These are phyloP conservation scores for Macadamia integrifolia DNA, from an alignment of 164 flowering plant species.

Conservation along the genomic window DNA sequence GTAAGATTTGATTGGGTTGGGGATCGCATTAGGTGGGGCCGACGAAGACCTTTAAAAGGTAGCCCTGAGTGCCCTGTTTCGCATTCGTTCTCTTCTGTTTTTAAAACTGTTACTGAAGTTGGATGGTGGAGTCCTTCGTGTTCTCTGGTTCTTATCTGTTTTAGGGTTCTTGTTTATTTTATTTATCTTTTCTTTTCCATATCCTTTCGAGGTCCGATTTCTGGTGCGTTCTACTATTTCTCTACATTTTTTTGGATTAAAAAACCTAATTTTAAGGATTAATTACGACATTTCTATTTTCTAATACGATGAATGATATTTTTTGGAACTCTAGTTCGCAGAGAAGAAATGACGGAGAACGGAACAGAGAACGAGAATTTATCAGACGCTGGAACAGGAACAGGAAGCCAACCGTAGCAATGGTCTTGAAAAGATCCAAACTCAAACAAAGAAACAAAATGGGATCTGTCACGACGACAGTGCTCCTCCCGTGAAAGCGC, in stretches of 20 bases:
- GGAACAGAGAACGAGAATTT: slow-evolving; percentile 30
- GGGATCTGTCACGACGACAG: slow-evolving; percentile 67
- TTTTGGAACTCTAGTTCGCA: neutral
- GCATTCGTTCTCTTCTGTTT: slow-evolving; percentile 5
- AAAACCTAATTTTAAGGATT: too few relatives aligned
- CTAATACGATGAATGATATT: too few relatives aligned
- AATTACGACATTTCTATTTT: too few relatives aligned
- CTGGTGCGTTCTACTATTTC: slow-evolving; percentile 4
- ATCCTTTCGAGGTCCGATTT: slow-evolving; percentile 7
- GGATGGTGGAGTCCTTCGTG: slow-evolving; percentile 20
- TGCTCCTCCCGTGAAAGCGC: slow-evolving; percentile 53
- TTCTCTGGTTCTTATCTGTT: slow-evolving; percentile 8
- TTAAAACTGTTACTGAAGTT: slow-evolving; percentile 7
- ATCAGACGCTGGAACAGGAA: slow-evolving; percentile 13
- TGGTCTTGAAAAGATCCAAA: slow-evolving; percentile 40
- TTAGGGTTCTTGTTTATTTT: neutral
- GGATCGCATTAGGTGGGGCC: slow-evolving; percentile 13
- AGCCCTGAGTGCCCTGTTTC: neutral
- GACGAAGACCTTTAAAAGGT: slow-evolving; percentile 17
- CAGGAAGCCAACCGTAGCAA: slow-evolving; percentile 16
- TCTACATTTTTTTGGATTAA: too few relatives aligned
- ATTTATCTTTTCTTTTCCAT: neutral
- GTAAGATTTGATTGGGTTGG: slow-evolving; percentile 7
- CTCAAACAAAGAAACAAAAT: slow-evolving; percentile 22
- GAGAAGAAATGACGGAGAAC: slow-evolving; percentile 31